Conservation (phyloP, 257 asterid species). For the Capsicum rhomboideum region DNA sequence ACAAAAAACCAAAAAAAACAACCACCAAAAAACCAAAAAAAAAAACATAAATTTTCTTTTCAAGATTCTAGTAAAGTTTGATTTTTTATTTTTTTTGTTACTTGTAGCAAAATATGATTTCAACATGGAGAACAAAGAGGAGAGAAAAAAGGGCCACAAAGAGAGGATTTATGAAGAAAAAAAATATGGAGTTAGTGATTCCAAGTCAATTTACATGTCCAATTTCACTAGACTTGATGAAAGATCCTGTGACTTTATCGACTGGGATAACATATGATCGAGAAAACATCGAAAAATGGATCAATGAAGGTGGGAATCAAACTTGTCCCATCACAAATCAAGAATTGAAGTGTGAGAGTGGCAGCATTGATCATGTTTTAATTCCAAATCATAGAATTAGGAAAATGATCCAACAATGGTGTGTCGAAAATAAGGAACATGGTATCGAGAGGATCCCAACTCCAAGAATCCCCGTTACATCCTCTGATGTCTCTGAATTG, state of each 20-base stretch:
- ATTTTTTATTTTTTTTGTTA: background rate
- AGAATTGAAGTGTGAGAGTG: background rate
- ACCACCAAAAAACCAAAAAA: background rate
- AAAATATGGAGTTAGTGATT: constrained; percentile 11
- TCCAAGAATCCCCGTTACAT: constrained; percentile 26
- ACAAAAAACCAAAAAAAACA: too few relatives aligned
- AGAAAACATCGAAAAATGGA: constrained; percentile 46
- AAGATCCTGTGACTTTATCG: constrained; percentile 57
- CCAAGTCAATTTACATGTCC: constrained; percentile 33
- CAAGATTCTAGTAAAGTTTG: background rate
- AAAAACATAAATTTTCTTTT: background rate
- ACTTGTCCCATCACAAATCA: constrained; percentile 50
- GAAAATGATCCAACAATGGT: constrained; percentile 48
- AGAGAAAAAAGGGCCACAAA: constrained; percentile 5
- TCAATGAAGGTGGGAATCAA: constrained; percentile 24
- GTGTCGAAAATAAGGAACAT: constrained; percentile 29
- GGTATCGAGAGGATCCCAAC: constrained; percentile 49
- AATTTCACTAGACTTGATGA: constrained; percentile 38
- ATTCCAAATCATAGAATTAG: constrained; percentile 32
- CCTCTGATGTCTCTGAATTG: constrained; percentile 22
- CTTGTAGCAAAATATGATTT: constrained; percentile 10
- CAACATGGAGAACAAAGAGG: constrained; percentile 24
- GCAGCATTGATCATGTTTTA: background rate
- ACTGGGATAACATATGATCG: constrained; percentile 57
- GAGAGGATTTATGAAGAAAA: background rate